phyloP scores from a whole-genome alignment of 2,329 filamentous ascomycete species.

The Alternaria tenuissima region DNA sequence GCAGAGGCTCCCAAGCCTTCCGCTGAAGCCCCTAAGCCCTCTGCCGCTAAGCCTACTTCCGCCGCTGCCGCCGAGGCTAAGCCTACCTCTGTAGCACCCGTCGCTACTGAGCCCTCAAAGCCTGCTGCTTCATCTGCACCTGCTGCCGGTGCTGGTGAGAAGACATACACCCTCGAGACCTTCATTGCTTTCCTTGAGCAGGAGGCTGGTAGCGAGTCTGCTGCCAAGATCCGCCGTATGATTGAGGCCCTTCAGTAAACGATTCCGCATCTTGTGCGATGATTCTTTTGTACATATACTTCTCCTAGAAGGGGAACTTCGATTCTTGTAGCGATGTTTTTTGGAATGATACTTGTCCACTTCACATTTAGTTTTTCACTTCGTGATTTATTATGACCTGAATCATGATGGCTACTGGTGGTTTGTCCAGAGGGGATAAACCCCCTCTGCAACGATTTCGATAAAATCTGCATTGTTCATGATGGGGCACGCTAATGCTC shows the following conservation, averaged over 20 bases:
- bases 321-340: conserved; percentile 23
- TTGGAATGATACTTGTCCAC: conserved; percentile 9
- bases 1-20: conserved; percentile 1
- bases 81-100: conserved; percentile 14
- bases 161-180: conserved; percentile 29
- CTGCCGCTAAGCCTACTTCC: conserved; percentile 7
- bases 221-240: conserved; percentile 26
- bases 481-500: background rate
- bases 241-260: conserved; percentile 23
- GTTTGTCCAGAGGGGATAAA: background rate
- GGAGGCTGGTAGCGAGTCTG: conserved; percentile 18
- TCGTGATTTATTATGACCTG: background rate
- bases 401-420: background rate
- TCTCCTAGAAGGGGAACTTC: conserved; percentile 16
- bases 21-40: conserved; percentile 10
- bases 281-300: conserved; percentile 11
- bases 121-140: conserved; percentile 10
- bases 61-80: conserved; percentile 8
- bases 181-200: conserved; percentile 26
- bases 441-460: background rate
- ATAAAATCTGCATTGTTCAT: background rate
- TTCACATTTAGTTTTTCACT: background rate
- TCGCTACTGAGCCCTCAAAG: conserved; percentile 12
- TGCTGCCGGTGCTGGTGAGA: conserved; percentile 17
- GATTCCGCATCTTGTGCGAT: background rate